Evolutionary conservation across 257 asterid genomes (phyloP), one percentile per base, ranked within the genome.

Genomic region (Datura wrightii): DNA sequence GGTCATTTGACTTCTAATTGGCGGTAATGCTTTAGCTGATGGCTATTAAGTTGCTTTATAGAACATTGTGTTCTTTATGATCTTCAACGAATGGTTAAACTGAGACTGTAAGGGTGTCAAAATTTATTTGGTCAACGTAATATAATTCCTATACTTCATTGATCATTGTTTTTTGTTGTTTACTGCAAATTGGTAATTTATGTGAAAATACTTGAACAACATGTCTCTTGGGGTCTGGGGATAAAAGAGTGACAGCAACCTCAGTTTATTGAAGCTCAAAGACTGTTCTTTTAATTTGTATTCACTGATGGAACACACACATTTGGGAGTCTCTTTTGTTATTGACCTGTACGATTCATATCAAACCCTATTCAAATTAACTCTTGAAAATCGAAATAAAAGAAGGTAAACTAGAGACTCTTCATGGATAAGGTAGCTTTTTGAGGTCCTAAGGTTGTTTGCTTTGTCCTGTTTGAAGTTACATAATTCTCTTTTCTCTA

Each of bases 401-500:
- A 19, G 39, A 60, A 19, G 37, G 39, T 9, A 60, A 60, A 60
- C 69, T 19, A 60, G 39, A 60, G 69, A 2, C 69, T 60, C 15
- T 1, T 19, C 69, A 60, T 60, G 15, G 6, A 60, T 60, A 60
- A 19, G 67, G 15, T 60, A 19, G 69, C 39, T 60, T 60, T 60
- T 14, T 60, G 6, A 60, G 82, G 42, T 76, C 62, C 56, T 50
- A 55, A 74, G 63, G 50, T 31, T 14, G 62, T 50, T 76, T 76
- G 31, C 13, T 31, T 46, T 31, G 24, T 50, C 60, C 60, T 74
- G 50, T 31, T 76, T 76, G 62, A 76, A 76, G 46, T 76, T 7
- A 76, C 39, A 62, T 11, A 42, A 65, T 65, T 65, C 72, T 65
- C 72, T 65, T 65, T 65, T 36, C 72, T 65, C n/a, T 2, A 37